Evolutionary conservation across 768 basidiomycete genomes (phyloP).

Genomic region (Lanmaoa rubissima): DNA sequence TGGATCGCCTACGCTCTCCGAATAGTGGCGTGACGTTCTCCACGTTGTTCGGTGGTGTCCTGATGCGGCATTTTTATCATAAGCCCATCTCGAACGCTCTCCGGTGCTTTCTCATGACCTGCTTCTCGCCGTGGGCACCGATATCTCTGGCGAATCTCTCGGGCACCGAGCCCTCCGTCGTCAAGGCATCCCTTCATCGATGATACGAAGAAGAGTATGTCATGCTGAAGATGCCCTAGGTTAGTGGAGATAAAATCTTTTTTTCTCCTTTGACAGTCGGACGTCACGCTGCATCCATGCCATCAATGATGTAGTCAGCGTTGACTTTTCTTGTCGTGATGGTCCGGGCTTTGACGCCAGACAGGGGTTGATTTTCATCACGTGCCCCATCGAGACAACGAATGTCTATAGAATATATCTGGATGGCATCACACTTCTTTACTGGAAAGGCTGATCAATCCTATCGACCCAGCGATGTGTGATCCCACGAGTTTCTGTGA

Average conservation of each 20-base stretch:
- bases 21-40: neutral
- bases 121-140: neutral
- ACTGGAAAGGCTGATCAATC: neutral
- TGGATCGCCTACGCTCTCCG: neutral
- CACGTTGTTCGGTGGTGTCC: neutral
- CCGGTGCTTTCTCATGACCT: neutral
- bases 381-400: neutral
- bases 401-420: neutral
- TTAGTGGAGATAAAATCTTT: neutral
- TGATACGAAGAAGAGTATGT: neutral
- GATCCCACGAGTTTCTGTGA: conserved; percentile 23
- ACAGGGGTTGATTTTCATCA: conserved; percentile 19
- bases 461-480: conserved; percentile 11
- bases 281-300: neutral
- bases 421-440: neutral
- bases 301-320: neutral
- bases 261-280: neutral
- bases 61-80: neutral
- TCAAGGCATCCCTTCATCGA: neutral
- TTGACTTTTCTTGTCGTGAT: no score
- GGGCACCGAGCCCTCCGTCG: neutral
- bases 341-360: no score
- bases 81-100: neutral
- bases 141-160: neutral
- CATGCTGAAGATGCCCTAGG: no score